Base-by-base conservation (phyloP, 1,284 basidiomycete genomes). In the Irpex sp. region DNA sequence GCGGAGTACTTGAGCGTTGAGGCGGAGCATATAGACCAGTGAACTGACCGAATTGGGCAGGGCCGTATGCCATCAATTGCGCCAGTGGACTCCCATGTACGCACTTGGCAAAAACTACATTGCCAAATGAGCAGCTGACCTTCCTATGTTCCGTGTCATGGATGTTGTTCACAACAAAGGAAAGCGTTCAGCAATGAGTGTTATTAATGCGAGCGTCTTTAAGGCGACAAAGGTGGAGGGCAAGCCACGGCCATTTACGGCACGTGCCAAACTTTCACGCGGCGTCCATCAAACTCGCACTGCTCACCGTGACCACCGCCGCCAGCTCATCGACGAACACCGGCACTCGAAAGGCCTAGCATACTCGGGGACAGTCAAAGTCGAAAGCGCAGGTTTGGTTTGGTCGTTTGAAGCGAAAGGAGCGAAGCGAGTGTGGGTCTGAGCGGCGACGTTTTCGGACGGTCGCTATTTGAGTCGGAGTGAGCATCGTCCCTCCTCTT, bases 381-480 rank as follows among this genome's bases (percentile, higher is more conserved):
- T 43, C 47, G 17, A 57, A 19, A 50, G 58, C 51, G 55, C 60
- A 36, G 57, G 58, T 54, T 55, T 60, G 61, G 60, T 51, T 56
- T 43, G 64, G 57, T 36, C 60, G 63, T 56, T 62, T 61, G 61
- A 37, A 56, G 62, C 71, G 66, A 67, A 68, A 66, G 66, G 59
- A 68, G 70, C 69, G 71, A 67, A 65, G 68, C 66, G 68, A 58
- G 21, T 33, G 11, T 36, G 67, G 68, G 71, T 75, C 75, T 74
- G 73, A 75, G 75, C 76, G 75, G 75, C 75, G 76, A 76, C 75
- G 72, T 68, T 67, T 69, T 73, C 75, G 74, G 75, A 74, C 72
- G 70, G 70, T 68, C 68, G 66, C 67, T 67, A 73, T 72, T 74
- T 74, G 68, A 74, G 73, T 73, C 74, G 76, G 72, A 76, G 76